Evolutionary conservation across 345 rosid genomes (phyloP), one percentile per base, ranked within the genome.

Genomic region (Bruguiera sexangula): DNA sequence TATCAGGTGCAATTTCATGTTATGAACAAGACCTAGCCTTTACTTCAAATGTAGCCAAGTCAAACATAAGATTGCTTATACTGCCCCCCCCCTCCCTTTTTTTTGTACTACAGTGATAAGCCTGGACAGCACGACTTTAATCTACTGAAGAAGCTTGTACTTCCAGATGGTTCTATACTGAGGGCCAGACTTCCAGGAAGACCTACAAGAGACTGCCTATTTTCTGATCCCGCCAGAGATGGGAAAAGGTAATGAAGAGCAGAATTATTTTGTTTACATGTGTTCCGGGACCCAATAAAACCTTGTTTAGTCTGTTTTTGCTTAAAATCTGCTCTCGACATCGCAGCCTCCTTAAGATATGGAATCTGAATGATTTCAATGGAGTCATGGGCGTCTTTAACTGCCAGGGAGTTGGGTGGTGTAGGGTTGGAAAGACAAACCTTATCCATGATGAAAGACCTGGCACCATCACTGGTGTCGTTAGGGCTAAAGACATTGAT

Each of bases 371-470:
- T 26, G 85, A 84, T 48, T 76, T 70, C 82, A 75, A 78, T 9
- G 93, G 93, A 29, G 86, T 86, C 26, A 20, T 88, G 21, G 90
- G 90, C 7, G 78, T 82, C 22, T 86, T 86, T 79, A 88, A 85
- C 78, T 88, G 87, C 77, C 90, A 86, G 52, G 89, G 90, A 76
- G 90, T 87, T 6, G 88, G 87, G 53, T 91, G 92, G 95, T 88
- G 90, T 71, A 79, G 55, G 63, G 74, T 76, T 4, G 84, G 82
- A 60, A 91, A 87, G 83, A 83, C 48, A 59, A 80, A 88, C 73
- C 75, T 86, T 37, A 86, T 88, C 68, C 90, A 88, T 34, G 88
- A 91, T 19, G 75, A 68, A 68, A 79, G 85, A 62, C 96, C 90
- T 21, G 82, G 81, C 60, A 79, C 86, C 8, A 46, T 79, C 21